phyloP scores from a whole-genome alignment of 2,329 filamentous ascomycete species.

The Fusarium neocosmosporiellum region DNA sequence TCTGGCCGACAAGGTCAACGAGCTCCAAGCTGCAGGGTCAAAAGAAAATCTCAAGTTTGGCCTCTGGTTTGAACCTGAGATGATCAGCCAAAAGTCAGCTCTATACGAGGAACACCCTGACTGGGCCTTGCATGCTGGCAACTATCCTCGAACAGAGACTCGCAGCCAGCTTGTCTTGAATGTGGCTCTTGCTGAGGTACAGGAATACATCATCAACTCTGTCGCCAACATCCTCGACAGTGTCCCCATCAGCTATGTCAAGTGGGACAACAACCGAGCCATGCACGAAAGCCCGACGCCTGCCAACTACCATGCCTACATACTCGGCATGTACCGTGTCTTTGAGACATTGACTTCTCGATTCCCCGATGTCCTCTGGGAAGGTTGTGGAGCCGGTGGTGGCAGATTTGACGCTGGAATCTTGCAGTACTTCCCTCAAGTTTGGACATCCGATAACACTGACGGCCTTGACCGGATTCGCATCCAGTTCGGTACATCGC shows the following conservation, averaged over 20 bases:
- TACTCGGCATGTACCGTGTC: constrained; percentile 72
- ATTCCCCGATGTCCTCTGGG: constrained; percentile 72
- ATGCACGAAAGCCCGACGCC: constrained; percentile 70
- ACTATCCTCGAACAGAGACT: constrained; percentile 65
- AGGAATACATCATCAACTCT: constrained; percentile 69
- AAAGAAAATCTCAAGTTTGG: constrained; percentile 66
- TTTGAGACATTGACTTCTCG: constrained; percentile 68
- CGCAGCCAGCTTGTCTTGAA: constrained; percentile 72
- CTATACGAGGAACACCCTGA: constrained; percentile 72
- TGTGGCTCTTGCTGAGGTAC: constrained; percentile 68
- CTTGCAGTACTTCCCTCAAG: constrained; percentile 73
- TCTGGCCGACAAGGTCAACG: constrained; percentile 63
- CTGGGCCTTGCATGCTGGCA: constrained; percentile 69
- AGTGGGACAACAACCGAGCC: constrained; percentile 76
- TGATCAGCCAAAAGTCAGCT: constrained; percentile 72
- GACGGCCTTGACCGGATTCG: constrained; percentile 70
- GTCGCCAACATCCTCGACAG: constrained; percentile 65
- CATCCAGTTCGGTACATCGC: constrained; percentile 73
- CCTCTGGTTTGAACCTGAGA: constrained; percentile 76
- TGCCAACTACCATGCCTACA: constrained; percentile 67
- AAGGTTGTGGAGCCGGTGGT: constrained; percentile 74
- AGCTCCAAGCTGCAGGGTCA: constrained; percentile 59
- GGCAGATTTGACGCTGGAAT: constrained; percentile 73
- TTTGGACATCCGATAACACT: constrained; percentile 75
- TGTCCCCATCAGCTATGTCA: constrained; percentile 68